phyloP scores from a whole-genome alignment of 257 asterid species.

The Nicotiana obtusifolia region DNA sequence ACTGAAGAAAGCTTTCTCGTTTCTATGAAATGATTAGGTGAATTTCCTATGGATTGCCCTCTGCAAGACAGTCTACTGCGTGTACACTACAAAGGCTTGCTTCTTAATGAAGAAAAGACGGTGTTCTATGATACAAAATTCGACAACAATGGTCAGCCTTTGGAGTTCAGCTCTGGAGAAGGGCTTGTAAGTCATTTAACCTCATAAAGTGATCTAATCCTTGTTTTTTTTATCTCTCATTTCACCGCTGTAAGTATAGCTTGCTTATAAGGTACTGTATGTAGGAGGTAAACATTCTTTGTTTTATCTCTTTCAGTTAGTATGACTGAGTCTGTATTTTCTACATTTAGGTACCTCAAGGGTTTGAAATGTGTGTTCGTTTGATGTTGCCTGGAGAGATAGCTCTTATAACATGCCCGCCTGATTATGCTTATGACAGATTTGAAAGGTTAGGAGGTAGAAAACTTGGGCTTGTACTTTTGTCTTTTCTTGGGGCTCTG shows the following conservation, averaged over 20 bases:
- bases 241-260: neutral
- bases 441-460: slow-evolving; percentile 55
- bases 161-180: slow-evolving; percentile 97
- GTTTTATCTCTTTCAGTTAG: neutral
- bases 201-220: neutral
- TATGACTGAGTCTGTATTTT: slow-evolving; percentile 17
- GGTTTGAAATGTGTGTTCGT: slow-evolving; percentile 95
- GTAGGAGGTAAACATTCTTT: neutral
- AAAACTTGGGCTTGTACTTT: neutral
- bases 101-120: slow-evolving; percentile 68
- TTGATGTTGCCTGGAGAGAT: slow-evolving; percentile 95
- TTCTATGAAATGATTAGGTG: slow-evolving; percentile 55
- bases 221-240: slow-evolving; percentile 1
- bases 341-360: slow-evolving; percentile 77
- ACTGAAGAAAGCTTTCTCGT: slow-evolving; percentile 13
- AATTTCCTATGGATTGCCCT: slow-evolving; percentile 99
- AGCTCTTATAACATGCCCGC: slow-evolving; percentile 85
- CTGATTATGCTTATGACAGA: slow-evolving; percentile 98
- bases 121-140: slow-evolving; percentile 78
- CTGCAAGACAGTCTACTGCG: slow-evolving; percentile 85
- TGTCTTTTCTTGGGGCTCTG: neutral
- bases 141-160: slow-evolving; percentile 66
- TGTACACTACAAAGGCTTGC: slow-evolving; percentile 91
- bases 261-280: neutral
- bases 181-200: slow-evolving; percentile 73